Percentiles rank a stretch among this genome's conserved stretches.
These are phyloP conservation scores for Solanum pinnatisectum DNA, from an alignment of 257 asterid species.

Conservation along the genomic window DNA sequence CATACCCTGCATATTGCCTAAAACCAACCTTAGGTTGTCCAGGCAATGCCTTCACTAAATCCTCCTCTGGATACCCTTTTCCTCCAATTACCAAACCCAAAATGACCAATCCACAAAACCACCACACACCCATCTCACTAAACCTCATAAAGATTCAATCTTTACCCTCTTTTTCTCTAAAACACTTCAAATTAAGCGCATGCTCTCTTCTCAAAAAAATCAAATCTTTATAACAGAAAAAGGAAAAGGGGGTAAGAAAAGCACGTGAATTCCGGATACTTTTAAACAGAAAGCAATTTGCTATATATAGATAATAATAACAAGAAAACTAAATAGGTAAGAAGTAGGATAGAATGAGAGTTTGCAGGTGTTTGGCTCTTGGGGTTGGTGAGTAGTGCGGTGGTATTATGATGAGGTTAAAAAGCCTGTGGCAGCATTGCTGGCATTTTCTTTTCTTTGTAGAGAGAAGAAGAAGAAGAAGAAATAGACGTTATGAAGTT, in stretches of 20 bases:
- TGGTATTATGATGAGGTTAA: neutral
- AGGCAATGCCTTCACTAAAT: conserved; percentile 64
- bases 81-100: conserved; percentile 32
- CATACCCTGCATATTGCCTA: conserved; percentile 83
- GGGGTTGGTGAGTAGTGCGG: neutral
- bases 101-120: conserved; percentile 28
- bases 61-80: conserved; percentile 61
- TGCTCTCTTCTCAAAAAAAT: neutral
- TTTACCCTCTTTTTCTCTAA: neutral
- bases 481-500: conserved; percentile 37
- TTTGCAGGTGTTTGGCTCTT: neutral
- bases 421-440: conserved; percentile 8
- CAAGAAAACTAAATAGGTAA: neutral
- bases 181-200: neutral
- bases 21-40: conserved; percentile 81
- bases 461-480: neutral
- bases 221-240: neutral
- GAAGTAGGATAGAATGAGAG: conserved; percentile 2
- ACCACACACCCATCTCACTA: conserved; percentile 28
- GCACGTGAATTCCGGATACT: conserved; percentile 57
- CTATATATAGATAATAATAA: conserved; percentile 8
- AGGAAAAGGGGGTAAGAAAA: neutral
- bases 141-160: neutral
- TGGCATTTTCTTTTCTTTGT: conserved; percentile 18
- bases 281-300: conserved; percentile 25